phyloP scores from a whole-genome alignment of 768 basidiomycete genomes.

The Pleurotus cornucopiae region DNA sequence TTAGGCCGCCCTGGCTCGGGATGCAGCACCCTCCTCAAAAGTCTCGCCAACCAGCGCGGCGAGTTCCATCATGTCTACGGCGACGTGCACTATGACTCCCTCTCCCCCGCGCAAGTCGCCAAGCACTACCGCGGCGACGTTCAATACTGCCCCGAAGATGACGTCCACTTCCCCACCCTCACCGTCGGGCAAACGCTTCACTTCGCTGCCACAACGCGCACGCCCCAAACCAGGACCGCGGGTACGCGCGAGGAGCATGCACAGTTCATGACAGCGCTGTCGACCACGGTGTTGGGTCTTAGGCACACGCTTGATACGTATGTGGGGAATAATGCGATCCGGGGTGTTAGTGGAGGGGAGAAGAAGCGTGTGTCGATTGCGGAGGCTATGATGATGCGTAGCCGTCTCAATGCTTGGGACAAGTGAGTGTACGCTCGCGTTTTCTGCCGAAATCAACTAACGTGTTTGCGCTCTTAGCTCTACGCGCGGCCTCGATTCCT shows the following conservation, averaged over 20 bases:
- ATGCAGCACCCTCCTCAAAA: constrained; percentile 80
- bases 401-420: constrained; percentile 62
- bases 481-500: constrained; percentile 61
- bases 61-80: constrained; percentile 69
- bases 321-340: constrained; percentile 61
- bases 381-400: constrained; percentile 56
- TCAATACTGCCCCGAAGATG: constrained; percentile 79
- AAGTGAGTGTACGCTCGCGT: constrained; percentile 36
- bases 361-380: constrained; percentile 58
- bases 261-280: constrained; percentile 45
- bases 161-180: constrained; percentile 81
- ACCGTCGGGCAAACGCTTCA: constrained; percentile 71
- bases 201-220: constrained; percentile 66
- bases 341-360: constrained; percentile 55
- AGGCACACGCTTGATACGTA: constrained; percentile 50
- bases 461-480: constrained; percentile 34
- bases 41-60: constrained; percentile 68
- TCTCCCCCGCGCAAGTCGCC: constrained; percentile 59
- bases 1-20: constrained; percentile 84
- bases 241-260: constrained; percentile 40
- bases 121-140: constrained; percentile 75
- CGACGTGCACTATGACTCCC: constrained; percentile 70
- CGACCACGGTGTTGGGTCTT: constrained; percentile 72
- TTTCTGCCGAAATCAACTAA: neutral
- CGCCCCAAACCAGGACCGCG: constrained; percentile 48